Percentiles rank a stretch among this genome's conserved stretches.
These are phyloP conservation scores for Pseudocercospora macadamiae DNA, from an alignment of 2,329 filamentous ascomycete species.

Conservation along the genomic window DNA sequence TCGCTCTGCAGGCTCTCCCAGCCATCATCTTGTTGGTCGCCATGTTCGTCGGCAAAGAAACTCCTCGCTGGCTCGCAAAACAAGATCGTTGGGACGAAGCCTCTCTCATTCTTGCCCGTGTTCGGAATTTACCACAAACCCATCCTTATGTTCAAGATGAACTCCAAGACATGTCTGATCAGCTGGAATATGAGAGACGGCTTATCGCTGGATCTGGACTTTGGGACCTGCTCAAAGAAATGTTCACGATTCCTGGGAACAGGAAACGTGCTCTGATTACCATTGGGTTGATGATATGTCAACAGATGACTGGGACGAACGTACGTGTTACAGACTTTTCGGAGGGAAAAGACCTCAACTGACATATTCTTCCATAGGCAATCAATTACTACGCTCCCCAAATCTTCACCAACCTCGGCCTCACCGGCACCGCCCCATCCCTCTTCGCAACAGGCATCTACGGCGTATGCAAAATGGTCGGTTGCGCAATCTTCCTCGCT, in stretches of 20 bases:
- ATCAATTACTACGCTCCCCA: slow-evolving; percentile 66
- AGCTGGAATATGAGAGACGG: slow-evolving; percentile 73
- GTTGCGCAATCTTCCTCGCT: slow-evolving; percentile 66
- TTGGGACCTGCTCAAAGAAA: slow-evolving; percentile 67
- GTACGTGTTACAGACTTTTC: too few species aligned
- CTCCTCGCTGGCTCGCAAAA: slow-evolving; percentile 56
- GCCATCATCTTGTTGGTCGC: slow-evolving; percentile 63
- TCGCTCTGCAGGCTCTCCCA: slow-evolving; percentile 67
- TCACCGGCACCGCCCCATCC: slow-evolving; percentile 58
- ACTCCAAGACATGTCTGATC: slow-evolving; percentile 64
- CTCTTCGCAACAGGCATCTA: slow-evolving; percentile 76
- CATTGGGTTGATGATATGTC: slow-evolving; percentile 65
- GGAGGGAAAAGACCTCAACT: too few species aligned
- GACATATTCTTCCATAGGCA: too few species aligned
- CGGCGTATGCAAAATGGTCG: slow-evolving; percentile 69
- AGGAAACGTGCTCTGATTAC: slow-evolving; percentile 67
- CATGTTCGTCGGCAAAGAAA: slow-evolving; percentile 59
- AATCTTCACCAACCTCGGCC: slow-evolving; percentile 69
- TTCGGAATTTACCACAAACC: slow-evolving; percentile 64
- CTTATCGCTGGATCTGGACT: slow-evolving; percentile 64
- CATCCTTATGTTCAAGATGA: slow-evolving; percentile 58
- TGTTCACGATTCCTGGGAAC: slow-evolving; percentile 66
- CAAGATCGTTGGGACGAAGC: slow-evolving; percentile 70
- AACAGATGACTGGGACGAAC: slow-evolving; percentile 72
- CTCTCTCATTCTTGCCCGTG: slow-evolving; percentile 56